These are phyloP conservation scores for Serendipita vermifera DNA, from an alignment of 768 basidiomycete genomes.

Conservation along the genomic window DNA sequence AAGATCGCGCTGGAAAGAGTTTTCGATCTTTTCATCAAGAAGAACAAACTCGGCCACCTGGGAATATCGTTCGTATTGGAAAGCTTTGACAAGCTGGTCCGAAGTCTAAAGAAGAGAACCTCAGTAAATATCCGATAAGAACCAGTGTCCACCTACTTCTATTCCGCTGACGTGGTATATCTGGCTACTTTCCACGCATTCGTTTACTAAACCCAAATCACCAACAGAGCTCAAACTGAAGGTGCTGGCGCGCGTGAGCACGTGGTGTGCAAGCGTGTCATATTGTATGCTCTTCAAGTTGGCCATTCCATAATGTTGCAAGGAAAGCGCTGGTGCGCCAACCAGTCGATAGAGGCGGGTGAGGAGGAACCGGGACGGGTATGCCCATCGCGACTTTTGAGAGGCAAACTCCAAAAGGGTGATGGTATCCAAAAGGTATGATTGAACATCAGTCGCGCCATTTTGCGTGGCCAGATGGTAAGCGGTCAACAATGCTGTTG, in stretches of 20 bases:
- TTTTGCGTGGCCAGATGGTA: background rate
- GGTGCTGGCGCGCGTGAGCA: constrained; percentile 62
- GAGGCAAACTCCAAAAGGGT: constrained; percentile 60
- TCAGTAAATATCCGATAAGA: constrained; percentile 6
- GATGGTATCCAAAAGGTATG: constrained; percentile 50
- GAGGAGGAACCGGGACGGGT: constrained; percentile 61
- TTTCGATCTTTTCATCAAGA: constrained; percentile 70
- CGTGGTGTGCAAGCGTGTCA: constrained; percentile 77
- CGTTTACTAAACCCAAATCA: constrained; percentile 60
- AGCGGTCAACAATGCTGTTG: constrained; percentile 48
- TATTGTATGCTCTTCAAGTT: constrained; percentile 76
- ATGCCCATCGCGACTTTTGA: constrained; percentile 62
- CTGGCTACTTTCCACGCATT: constrained; percentile 67
- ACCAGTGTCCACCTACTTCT: constrained; percentile 38
- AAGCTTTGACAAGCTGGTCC: constrained; percentile 69
- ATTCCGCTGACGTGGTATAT: constrained; percentile 70
- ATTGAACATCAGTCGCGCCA: constrained; percentile 20
- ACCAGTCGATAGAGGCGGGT: constrained; percentile 73
- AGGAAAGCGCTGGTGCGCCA: constrained; percentile 60
- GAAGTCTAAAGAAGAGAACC: constrained; percentile 38
- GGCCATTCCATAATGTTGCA: constrained; percentile 69
- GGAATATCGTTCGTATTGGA: constrained; percentile 68
- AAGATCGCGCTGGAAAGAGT: constrained; percentile 72
- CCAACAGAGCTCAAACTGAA: constrained; percentile 68
- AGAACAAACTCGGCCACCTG: constrained; percentile 74